Percentiles rank a stretch among this genome's conserved stretches.
These are phyloP conservation scores for Pythium myriotylum DNA, from an alignment of 352 stramenopile species.

Conservation along the genomic window DNA sequence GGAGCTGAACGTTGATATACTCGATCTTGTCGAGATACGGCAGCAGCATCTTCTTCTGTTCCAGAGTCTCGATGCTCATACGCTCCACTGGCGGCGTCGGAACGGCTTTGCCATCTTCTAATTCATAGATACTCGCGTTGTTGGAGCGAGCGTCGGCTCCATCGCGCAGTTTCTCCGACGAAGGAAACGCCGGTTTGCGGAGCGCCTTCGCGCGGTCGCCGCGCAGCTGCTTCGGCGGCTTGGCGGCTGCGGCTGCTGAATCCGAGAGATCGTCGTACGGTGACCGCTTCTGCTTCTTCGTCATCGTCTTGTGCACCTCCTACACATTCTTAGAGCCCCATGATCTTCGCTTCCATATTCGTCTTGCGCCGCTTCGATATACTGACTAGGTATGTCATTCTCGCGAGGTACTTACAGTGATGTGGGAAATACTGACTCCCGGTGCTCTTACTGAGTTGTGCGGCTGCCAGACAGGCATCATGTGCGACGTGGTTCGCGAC, in stretches of 20 bases:
- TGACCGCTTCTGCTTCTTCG: constrained; percentile 25
- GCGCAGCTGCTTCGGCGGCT: constrained; percentile 17
- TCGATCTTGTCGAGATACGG: constrained; percentile 88
- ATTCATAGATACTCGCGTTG: not conserved
- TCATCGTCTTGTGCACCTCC: constrained; percentile 10
- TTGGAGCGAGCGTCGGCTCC: not conserved
- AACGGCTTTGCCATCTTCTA: not conserved
- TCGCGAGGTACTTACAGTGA: too few relatives aligned
- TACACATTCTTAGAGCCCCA: not conserved
- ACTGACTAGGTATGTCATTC: too few relatives aligned
- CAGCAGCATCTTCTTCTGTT: constrained; percentile 83
- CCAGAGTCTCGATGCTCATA: constrained; percentile 61
- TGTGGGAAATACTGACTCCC: too few relatives aligned
- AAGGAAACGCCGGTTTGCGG: too few relatives aligned
- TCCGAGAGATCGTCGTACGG: constrained; percentile 17
- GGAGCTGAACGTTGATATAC: constrained; percentile 85
- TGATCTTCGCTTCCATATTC: not conserved
- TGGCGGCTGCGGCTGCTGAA: not conserved
- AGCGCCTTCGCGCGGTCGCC: not conserved
- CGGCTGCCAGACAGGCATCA: too few relatives aligned
- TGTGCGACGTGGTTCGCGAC: not conserved
- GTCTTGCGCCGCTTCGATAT: not conserved
- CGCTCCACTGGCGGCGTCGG: constrained; percentile 6
- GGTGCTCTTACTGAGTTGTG: too few relatives aligned
- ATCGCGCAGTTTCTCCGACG: not conserved